Base-by-base conservation (phyloP, 768 basidiomycete genomes). In the Lentinula detonsa region DNA sequence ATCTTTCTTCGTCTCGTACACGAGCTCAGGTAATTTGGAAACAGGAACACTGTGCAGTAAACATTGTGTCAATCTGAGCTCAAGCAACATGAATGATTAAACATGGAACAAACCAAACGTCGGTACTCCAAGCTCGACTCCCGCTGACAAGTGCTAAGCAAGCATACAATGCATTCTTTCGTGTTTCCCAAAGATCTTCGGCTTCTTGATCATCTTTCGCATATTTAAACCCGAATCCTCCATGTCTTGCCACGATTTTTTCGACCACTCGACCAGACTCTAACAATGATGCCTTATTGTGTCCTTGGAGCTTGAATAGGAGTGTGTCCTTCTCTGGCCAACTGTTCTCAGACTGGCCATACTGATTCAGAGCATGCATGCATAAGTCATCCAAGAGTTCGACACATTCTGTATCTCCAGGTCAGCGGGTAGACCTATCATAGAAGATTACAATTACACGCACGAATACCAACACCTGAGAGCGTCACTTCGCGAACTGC, bases 271-370 rank as follows among this genome's bases (percentile, higher is more conserved):
- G 76, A 0, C 37, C 57, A 1, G 88, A 83, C 0, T 90, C 81
- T 45, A 81, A 79, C 2, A 81, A 68, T 28, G 89, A 82, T 8
- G 81, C 79, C 10, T 78, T 72, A 0, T 80, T 74, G 33, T 90
- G 84, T 2, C 93, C 93, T 70, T 95, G 92, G 54, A 97, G 82
- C 70, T 96, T 95, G 81, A 98, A 92, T 75, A 96, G 92, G 6
- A 97, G 80, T 0, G 88, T 88, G 67, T 95, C 92, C 62, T 81
- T 74, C 18, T 85, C 85, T 2, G 87, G 87, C 69, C 88, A 91
- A 48, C 83, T 76, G 55, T 70, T 71, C 60, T 82, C 81, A 50
- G 85, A 73, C 59, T 88, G 69, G 23, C 90, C 88, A 16, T 81
- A 84, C 11, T 73, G 68, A 69, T 93, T 88, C 68, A 91, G 85